phyloP scores from a whole-genome alignment of 306 rosid genomes.

The Dryas drummondii region DNA sequence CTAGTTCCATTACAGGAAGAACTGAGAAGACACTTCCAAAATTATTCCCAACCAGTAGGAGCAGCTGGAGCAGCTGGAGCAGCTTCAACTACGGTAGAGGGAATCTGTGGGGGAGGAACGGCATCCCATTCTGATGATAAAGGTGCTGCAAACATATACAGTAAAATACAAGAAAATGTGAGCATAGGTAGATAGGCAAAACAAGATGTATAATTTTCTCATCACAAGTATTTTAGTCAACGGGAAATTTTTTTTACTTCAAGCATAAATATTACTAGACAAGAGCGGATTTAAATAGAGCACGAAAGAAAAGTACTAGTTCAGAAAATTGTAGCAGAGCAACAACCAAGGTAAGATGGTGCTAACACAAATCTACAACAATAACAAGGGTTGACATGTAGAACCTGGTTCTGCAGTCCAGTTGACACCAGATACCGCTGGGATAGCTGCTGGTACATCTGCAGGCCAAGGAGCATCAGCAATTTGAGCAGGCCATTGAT shows the following conservation, averaged over 20 bases:
- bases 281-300: not conserved
- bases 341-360: not conserved
- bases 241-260: not conserved
- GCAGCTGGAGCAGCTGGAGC: not conserved
- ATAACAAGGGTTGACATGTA: not conserved
- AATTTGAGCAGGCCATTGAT: conserved; percentile 44
- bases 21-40: not conserved
- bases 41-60: conserved; percentile 30
- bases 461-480: conserved; percentile 41
- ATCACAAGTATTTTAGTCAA: not conserved
- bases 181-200: not conserved
- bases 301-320: not conserved
- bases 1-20: not conserved
- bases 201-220: not conserved
- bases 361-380: not conserved
- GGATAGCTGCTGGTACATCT: conserved; percentile 15
- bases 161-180: not conserved
- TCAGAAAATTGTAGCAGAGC: not conserved
- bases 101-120: conserved; percentile 19
- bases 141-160: conserved; percentile 15
- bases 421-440: conserved; percentile 28
- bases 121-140: conserved; percentile 37
- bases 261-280: not conserved
- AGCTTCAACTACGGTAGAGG: conserved; percentile 15
- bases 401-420: conserved; percentile 44